Evolutionary conservation across 306 rosid genomes (phyloP), one percentile per base, ranked within the genome.

Genomic region (Argentina anserina): DNA sequence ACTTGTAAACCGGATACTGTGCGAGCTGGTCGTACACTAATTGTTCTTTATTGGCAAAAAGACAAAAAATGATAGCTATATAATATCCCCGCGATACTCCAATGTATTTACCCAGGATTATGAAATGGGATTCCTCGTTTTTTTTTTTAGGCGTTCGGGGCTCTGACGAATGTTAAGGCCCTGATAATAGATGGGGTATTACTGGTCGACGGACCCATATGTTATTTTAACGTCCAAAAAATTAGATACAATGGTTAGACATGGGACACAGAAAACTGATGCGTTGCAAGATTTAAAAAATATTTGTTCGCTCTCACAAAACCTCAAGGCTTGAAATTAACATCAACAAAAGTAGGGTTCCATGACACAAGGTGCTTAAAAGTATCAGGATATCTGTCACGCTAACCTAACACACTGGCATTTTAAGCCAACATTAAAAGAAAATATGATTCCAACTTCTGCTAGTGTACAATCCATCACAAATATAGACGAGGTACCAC

Each of bases 391-490:
- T 14, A 5, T 37, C 37, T 2, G 26, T 70, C 74, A 37, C 66
- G 5, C 66, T 42, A 39, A 41, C 66, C 75, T 40, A 71, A 13
- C 63, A 56, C 63, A 12, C 11, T 0, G 25, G 41, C 21, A 14
- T 1, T 40, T 34, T 3, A 70, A 23, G 26, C 13, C 46, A 56
- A 55, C n/a, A 28, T 5, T 20, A 28, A 1, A 56, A 39, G 11
- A 39, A 23, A 53, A 36, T 9, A 39, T 28, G 40, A 71, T 9
- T 18, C 39, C 53, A 10, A 39, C 66, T 5, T 1, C 23, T 18
- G 39, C 39, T 39, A 26, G 55, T 45, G 46, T 34, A 59, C n/a
- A 69, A 49, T 58, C 47, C 75, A 33, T 21, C 15, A 66, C 56
- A 61, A 47, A 63, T 9, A 39, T n/a, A 63, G 28, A 18, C 33